These are phyloP conservation scores for Lipomyces mesembrius DNA, from an alignment of 805 yeast genomes.

Conservation along the genomic window DNA sequence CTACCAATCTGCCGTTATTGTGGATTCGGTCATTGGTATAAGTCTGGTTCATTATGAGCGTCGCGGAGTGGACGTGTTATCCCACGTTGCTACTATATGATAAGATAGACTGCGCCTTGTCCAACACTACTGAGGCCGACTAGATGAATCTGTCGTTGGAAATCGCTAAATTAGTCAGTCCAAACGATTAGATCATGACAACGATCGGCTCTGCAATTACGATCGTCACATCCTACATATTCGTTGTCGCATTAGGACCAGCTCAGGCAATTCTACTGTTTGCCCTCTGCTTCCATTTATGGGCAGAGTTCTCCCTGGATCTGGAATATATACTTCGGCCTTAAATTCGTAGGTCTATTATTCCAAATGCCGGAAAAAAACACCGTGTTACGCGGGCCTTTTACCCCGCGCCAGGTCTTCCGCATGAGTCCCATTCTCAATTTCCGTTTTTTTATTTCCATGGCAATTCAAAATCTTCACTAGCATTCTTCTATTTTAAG, in stretches of 20 bases:
- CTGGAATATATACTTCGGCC: constrained; percentile 50
- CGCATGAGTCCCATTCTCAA: constrained; percentile 51
- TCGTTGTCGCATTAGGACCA: constrained; percentile 43
- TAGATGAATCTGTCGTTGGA: constrained; percentile 45
- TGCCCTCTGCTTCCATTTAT: constrained; percentile 13
- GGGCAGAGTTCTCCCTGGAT: constrained; percentile 47
- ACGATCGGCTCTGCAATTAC: constrained; percentile 45
- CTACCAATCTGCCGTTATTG: no score
- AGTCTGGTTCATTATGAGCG: background rate
- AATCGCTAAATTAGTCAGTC: constrained; percentile 40
- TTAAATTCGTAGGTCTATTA: constrained; percentile 36
- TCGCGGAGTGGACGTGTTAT: no score
- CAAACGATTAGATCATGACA: constrained; percentile 44
- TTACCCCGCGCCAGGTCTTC: constrained; percentile 43
- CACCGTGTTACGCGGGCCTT: constrained; percentile 39
- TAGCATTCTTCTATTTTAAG: constrained; percentile 19
- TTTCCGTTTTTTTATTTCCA: constrained; percentile 44
- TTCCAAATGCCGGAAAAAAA: constrained; percentile 31
- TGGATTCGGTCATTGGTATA: background rate
- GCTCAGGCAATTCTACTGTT: constrained; percentile 39
- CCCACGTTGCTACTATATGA: no score
- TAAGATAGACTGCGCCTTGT: no score
- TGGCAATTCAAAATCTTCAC: constrained; percentile 18
- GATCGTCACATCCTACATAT: constrained; percentile 40
- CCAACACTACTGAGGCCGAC: constrained; percentile 17